Evolutionary conservation across 2,329 filamentous ascomycete species (phyloP), one percentile per base, ranked within the genome.

Genomic region (Hypoxylon sp.): DNA sequence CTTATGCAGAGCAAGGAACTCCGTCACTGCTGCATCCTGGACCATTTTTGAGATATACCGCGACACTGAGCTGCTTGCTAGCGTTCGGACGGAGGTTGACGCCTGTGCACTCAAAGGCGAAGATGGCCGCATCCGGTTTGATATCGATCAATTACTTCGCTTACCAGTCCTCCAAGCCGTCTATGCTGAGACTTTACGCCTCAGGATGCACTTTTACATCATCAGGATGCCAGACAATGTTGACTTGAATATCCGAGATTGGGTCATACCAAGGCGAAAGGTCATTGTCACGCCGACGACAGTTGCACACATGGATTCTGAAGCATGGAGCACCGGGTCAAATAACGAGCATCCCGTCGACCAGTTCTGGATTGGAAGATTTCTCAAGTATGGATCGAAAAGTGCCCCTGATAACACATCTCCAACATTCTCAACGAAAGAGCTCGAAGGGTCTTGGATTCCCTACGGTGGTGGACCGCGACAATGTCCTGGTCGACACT

Each of bases 131-230:
- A 62, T 74, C 25, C 63, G 34, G 60, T 76, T 75, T 38, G 65
- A 73, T 49, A 43, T 70, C 17, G 69, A 74, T 45, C 56, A 64
- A 41, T 43, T 76, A 19, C 65, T 76, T 49, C 73, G 59, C 34
- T 52, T 71, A 19, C 75, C 75, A 14, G 5, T 73, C 6, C 70
- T 77, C 4, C 74, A 74, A 59, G 75, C 74, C 21, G 66, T 74
- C 13, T 76, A 76, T 56, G 75, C 75, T 13, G 75, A 76, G 70
- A 76, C 73, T 0, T 55, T 76, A 14, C 73, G 75, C 9, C 74
- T 76, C 1, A 56, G 74, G n/a, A 76, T 75, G 72, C 70, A 77
- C 63, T 76, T 75, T 25, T 77, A 76, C 57, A 70, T 76, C 23
- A 72, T 77, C 45, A 67, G 74, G 34, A 75, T 76, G 71, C 56